Evolutionary conservation across 2,329 filamentous ascomycete genomes (phyloP).

Genomic region (Aulographum hederae): DNA sequence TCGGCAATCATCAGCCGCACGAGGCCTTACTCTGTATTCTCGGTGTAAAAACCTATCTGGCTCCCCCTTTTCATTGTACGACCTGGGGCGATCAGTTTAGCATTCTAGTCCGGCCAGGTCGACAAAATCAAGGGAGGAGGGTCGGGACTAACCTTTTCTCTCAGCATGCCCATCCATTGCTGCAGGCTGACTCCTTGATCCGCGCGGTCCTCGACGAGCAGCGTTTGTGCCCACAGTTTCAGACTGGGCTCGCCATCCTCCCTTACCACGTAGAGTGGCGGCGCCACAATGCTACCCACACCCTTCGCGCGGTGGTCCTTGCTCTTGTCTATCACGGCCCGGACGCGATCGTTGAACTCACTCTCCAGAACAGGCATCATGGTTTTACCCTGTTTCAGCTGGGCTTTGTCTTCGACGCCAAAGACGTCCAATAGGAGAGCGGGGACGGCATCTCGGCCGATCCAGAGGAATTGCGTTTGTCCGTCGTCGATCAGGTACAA

Average conservation of each 20-base stretch:
- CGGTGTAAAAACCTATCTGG: no score
- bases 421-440: constrained; percentile 84
- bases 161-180: constrained; percentile 80
- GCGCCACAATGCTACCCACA: constrained; percentile 82
- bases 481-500: constrained; percentile 94
- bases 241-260: constrained; percentile 92
- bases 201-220: constrained; percentile 85
- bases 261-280: constrained; percentile 80
- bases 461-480: constrained; percentile 94
- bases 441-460: constrained; percentile 81
- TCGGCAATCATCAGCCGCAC: no score
- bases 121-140: no score
- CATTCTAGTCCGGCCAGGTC: constrained; percentile 6
- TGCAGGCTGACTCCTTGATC: constrained; percentile 85
- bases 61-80: constrained; percentile 1
- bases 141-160: constrained; percentile 68
- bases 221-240: constrained; percentile 90
- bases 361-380: constrained; percentile 75
- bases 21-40: no score
- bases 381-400: constrained; percentile 81
- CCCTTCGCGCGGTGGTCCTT: constrained; percentile 71
- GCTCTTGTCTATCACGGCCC: constrained; percentile 82
- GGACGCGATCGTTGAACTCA: constrained; percentile 89
- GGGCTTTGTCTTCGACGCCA: constrained; percentile 63
- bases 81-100: background rate